Evolutionary conservation across 2,329 filamentous ascomycete genomes (phyloP).

Genomic region (Thielaviopsis musarum): DNA sequence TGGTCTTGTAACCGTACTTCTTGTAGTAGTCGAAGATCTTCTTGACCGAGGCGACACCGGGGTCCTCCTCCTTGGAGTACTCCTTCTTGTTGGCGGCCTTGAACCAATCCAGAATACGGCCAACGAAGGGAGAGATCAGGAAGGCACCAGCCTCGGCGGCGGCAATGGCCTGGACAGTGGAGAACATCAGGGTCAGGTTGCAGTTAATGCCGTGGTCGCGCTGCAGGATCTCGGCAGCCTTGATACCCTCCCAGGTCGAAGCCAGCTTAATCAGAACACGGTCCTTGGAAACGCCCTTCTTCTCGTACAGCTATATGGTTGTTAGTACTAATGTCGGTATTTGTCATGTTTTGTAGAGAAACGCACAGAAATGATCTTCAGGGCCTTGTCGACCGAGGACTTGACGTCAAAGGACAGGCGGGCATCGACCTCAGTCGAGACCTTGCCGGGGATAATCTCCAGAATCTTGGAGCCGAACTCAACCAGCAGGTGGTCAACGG

Average conservation of each 20-base stretch:
- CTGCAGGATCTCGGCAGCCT: constrained; percentile 94
- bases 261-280: constrained; percentile 97
- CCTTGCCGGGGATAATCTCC: constrained; percentile 91
- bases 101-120: constrained; percentile 98
- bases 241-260: constrained; percentile 98
- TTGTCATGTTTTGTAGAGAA: constrained; percentile 2
- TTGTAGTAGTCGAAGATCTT: constrained; percentile 99
- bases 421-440: constrained; percentile 97
- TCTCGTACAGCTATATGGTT: constrained; percentile 66
- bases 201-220: constrained; percentile 90
- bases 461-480: constrained; percentile 98
- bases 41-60: constrained; percentile 87
- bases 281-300: constrained; percentile 79
- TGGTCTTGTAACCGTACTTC: constrained; percentile 98
- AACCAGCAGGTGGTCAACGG: constrained; percentile 86
- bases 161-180: constrained; percentile 79
- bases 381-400: constrained; percentile 83
- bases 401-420: constrained; percentile 90
- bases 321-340: neutral
- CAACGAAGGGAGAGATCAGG: constrained; percentile 98
- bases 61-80: constrained; percentile 78
- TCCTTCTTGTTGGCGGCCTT: constrained; percentile 93
- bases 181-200: constrained; percentile 99
- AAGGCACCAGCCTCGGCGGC: constrained; percentile 89
- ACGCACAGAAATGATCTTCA: constrained; percentile 84